phyloP scores from a whole-genome alignment of 176 grass and related monocot species.

The Rhynchospora breviuscula region DNA sequence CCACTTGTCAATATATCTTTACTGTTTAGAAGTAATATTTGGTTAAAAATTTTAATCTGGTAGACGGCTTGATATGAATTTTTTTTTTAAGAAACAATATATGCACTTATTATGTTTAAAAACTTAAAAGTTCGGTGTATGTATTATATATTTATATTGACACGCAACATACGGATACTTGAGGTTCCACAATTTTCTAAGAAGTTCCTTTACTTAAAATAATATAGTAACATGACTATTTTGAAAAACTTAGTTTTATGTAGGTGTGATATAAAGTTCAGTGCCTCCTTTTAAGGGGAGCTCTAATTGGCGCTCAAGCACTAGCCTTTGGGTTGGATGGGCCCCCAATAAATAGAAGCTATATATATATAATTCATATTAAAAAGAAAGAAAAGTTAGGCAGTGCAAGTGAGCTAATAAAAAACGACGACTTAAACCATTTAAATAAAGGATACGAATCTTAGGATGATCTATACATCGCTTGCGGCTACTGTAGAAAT shows the following conservation, averaged over 20 bases:
- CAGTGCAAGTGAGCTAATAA: neutral
- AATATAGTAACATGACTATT: neutral
- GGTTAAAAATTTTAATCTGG: too few species aligned
- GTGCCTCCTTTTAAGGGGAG: neutral
- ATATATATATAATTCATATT: neutral
- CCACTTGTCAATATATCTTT: too few species aligned
- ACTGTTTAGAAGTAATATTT: too few species aligned
- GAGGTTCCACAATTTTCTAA: neutral
- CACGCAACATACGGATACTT: neutral
- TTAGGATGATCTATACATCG: slow-evolving; percentile 74
- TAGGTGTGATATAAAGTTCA: neutral
- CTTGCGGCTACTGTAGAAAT: slow-evolving; percentile 45
- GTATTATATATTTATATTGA: too few species aligned
- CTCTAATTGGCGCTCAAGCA: neutral
- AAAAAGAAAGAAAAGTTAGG: neutral
- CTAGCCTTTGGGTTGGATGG: neutral
- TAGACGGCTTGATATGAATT: too few species aligned
- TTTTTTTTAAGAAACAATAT: too few species aligned
- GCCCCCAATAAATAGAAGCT: neutral
- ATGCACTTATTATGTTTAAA: too few species aligned
- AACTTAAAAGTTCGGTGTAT: neutral
- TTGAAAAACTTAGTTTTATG: neutral
- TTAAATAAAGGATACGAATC: slow-evolving; percentile 84
- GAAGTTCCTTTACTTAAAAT: neutral
- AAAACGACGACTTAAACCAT: slow-evolving; percentile 20